A percentile compares a stretch with the other conserved stretches of the same genome.
Evolutionary conservation across 2,329 filamentous ascomycete genomes (phyloP).

Genomic region (Colletotrichum sp.): DNA sequence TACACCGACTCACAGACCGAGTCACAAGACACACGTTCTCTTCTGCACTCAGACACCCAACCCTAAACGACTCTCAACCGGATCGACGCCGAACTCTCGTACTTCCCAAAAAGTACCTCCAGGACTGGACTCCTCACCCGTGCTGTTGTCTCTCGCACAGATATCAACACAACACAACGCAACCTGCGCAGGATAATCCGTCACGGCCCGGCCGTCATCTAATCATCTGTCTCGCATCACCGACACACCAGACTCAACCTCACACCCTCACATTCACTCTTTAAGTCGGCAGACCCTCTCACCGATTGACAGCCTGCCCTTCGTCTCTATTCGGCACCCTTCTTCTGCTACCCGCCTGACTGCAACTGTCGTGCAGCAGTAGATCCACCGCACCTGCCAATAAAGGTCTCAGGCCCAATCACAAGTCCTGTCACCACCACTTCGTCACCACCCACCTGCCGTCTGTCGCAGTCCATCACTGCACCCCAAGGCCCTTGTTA

Average conservation of each 20-base stretch:
- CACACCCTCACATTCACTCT: neutral
- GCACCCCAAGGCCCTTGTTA: neutral
- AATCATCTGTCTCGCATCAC: neutral
- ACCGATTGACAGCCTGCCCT: neutral
- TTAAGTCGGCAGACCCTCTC: neutral
- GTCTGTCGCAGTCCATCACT: neutral
- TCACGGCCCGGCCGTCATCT: constrained; percentile 6
- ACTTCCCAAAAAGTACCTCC: neutral
- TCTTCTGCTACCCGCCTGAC: constrained; percentile 1
- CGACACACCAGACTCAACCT: neutral
- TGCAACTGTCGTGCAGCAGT: constrained; percentile 19
- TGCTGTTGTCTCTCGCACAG: constrained; percentile 1
- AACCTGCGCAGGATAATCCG: neutral
- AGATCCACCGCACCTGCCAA: constrained; percentile 16
- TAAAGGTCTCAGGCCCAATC: constrained; percentile 15
- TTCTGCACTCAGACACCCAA: neutral
- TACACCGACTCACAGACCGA: constrained; percentile 5
- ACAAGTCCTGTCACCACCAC: constrained; percentile 2
- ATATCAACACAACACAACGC: neutral
- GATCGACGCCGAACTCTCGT: constrained; percentile 1
- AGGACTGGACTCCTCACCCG: constrained; percentile 23
- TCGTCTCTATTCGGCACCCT: neutral
- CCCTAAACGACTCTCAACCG: neutral
- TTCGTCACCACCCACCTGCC: constrained; percentile 7
- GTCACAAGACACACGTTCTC: constrained; percentile 2